A percentile compares a stretch with the other conserved stretches of the same genome.
These are phyloP conservation scores for Urtica urens DNA, from an alignment of 306 rosid genomes.

Conservation along the genomic window DNA sequence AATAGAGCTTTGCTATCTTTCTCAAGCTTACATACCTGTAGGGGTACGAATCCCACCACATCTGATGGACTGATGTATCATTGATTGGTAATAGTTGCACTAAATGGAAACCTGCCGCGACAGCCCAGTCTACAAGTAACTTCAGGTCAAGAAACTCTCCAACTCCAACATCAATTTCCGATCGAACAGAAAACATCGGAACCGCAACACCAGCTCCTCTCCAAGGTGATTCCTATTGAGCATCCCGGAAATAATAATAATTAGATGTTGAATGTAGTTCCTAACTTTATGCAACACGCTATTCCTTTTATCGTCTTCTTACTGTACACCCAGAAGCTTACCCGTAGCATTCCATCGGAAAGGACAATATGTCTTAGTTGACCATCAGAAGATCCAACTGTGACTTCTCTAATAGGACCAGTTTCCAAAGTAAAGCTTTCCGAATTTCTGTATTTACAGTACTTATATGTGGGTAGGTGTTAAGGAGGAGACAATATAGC, in stretches of 20 bases:
- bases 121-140: slow-evolving; percentile 90
- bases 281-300: slow-evolving; percentile 5
- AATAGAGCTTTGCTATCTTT: too few species aligned
- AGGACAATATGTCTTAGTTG: slow-evolving; percentile 50
- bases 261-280: not conserved
- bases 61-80: slow-evolving; percentile 85
- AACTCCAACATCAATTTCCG: slow-evolving; percentile 86
- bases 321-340: slow-evolving; percentile 18
- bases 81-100: slow-evolving; percentile 92
- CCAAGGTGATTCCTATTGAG: slow-evolving; percentile 67
- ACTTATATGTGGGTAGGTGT: slow-evolving; percentile 59
- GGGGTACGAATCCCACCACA: slow-evolving; percentile 99
- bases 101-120: slow-evolving; percentile 78
- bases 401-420: slow-evolving; percentile 60
- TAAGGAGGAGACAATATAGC: slow-evolving; percentile 37
- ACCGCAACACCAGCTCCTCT: slow-evolving; percentile 91
- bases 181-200: slow-evolving; percentile 90
- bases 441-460: slow-evolving; percentile 51
- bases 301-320: slow-evolving; percentile 5
- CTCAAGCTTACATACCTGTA: slow-evolving; percentile 50
- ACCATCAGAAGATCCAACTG: slow-evolving; percentile 34
- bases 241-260: not conserved
- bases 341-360: slow-evolving; percentile 89
- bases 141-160: slow-evolving; percentile 98
- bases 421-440: slow-evolving; percentile 56